A percentile compares a stretch with the other conserved stretches of the same genome.
These are phyloP conservation scores for Lentithecium fluviatile DNA, from an alignment of 495 filamentous ascomycete species.

Conservation along the genomic window DNA sequence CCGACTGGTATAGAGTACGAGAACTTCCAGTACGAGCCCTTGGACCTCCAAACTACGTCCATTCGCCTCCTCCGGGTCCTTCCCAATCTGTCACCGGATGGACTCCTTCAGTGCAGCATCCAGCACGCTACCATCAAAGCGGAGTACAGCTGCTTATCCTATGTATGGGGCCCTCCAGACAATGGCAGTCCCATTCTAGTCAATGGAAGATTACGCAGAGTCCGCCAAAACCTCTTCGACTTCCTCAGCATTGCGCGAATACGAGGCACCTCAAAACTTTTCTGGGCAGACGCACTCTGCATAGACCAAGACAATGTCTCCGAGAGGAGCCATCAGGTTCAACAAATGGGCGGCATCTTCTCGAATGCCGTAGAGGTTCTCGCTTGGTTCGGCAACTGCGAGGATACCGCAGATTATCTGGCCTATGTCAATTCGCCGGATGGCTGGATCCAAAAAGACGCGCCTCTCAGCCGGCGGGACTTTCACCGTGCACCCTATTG, in stretches of 20 bases:
- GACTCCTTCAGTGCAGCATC: background rate
- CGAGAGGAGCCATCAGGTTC: background rate
- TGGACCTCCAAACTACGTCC: background rate
- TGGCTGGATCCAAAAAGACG: no score
- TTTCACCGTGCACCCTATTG: no score
- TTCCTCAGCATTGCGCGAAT: background rate
- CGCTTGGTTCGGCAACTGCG: background rate
- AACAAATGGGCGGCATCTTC: background rate
- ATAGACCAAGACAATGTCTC: background rate
- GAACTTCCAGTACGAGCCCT: background rate
- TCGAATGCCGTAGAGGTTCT: background rate
- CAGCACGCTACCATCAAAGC: background rate
- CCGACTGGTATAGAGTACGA: no score
- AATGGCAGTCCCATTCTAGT: background rate
- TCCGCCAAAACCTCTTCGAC: background rate
- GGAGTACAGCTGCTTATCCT: background rate
- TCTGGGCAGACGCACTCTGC: background rate
- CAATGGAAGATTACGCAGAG: background rate
- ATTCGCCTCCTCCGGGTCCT: background rate
- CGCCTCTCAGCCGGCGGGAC: no score
- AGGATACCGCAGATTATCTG: no score
- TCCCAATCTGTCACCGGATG: background rate
- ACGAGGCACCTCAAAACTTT: background rate
- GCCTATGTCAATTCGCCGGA: no score
- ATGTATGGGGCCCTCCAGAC: background rate